phyloP scores from a whole-genome alignment of 192 early-diverging fungal species.

The Umbelopsis isabellina region DNA sequence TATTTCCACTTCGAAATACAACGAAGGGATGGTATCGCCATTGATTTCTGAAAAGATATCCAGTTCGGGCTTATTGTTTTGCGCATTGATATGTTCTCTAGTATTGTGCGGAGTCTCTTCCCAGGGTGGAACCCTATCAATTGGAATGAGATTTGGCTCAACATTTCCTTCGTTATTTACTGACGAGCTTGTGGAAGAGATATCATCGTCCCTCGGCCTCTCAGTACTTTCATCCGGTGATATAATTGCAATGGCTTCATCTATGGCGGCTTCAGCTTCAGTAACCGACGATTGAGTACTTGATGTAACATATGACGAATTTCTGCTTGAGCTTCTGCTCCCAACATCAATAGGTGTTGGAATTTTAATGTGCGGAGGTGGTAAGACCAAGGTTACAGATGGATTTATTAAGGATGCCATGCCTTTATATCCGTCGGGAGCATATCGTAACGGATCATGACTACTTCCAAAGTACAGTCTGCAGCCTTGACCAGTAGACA shows the following conservation, averaged over 20 bases:
- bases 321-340: neutral
- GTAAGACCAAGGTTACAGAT: neutral
- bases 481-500: slow-evolving; percentile 63
- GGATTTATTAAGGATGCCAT: slow-evolving; percentile 9
- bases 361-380: slow-evolving; percentile 23
- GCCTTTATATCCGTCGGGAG: slow-evolving; percentile 21
- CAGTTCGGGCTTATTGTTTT: neutral
- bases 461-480: slow-evolving; percentile 57
- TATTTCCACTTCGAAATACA: slow-evolving; percentile 35
- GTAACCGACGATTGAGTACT: too few relatives aligned
- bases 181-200: too few relatives aligned
- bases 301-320: neutral
- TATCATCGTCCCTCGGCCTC: neutral
- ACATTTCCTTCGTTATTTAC: slow-evolving; percentile 19
- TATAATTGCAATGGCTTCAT: neutral
- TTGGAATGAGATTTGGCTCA: slow-evolving; percentile 29
- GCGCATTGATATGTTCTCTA: neutral
- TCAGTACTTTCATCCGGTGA: neutral
- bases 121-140: neutral
- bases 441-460: slow-evolving; percentile 29
- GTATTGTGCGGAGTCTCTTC: neutral
- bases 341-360: neutral
- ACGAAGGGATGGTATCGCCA: neutral
- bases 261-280: neutral
- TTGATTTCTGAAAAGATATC: neutral